phyloP scores from a whole-genome alignment of 1,139 yeast genomes.

The Taphrina communis region DNA sequence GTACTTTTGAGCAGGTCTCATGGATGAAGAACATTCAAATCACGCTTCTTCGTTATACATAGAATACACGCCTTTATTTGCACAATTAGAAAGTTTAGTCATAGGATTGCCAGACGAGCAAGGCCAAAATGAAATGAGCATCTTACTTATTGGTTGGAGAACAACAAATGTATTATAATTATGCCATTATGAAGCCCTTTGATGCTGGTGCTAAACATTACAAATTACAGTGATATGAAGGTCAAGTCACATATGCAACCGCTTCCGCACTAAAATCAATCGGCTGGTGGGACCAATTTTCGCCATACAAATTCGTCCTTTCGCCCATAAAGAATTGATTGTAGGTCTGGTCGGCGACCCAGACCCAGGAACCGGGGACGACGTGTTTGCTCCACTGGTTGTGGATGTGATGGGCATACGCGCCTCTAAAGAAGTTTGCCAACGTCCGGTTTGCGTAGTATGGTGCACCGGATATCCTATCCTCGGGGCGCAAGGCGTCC shows the following conservation, averaged over 20 bases:
- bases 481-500: slow-evolving; percentile 13
- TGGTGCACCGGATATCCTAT: not conserved
- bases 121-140: not conserved
- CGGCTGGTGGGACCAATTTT: slow-evolving; percentile 12
- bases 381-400: slow-evolving; percentile 31
- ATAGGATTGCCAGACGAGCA: not conserved
- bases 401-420: slow-evolving; percentile 38
- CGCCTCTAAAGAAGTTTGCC: slow-evolving; percentile 29
- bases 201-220: not conserved
- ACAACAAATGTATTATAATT: too few species aligned
- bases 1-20: not conserved
- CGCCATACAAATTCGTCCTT: slow-evolving; percentile 36
- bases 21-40: too few species aligned
- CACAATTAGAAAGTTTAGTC: not conserved
- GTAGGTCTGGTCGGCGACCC: slow-evolving; percentile 40
- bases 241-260: slow-evolving; percentile 14
- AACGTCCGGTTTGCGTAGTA: slow-evolving; percentile 19
- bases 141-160: too few species aligned
- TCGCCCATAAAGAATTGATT: slow-evolving; percentile 24
- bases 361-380: slow-evolving; percentile 35
- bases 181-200: not conserved
- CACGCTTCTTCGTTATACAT: not conserved
- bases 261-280: slow-evolving; percentile 21
- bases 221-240: not conserved
- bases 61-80: not conserved